Evolutionary conservation across 768 basidiomycete genomes (phyloP).

Genomic region (Mycena rebaudengoi): DNA sequence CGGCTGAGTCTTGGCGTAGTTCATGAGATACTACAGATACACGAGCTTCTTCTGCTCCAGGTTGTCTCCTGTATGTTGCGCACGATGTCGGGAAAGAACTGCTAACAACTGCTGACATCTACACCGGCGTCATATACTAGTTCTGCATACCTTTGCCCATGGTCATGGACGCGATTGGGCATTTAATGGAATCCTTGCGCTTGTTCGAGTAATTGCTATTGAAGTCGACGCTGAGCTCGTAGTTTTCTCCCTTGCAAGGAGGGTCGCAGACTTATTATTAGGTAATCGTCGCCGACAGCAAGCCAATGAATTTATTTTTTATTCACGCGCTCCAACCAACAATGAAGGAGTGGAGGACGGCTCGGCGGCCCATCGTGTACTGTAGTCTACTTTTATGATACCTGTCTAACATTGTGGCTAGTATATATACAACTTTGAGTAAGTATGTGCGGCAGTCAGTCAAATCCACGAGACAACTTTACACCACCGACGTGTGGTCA

Average conservation of each 20-base stretch:
- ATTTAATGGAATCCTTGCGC: constrained; percentile 98
- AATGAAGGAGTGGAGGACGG: too few species aligned
- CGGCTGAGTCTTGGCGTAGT: constrained; percentile 98
- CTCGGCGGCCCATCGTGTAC: too few species aligned
- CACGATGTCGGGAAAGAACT: constrained; percentile 95
- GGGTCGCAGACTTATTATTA: too few species aligned
- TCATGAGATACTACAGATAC: constrained; percentile 98
- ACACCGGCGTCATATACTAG: background rate
- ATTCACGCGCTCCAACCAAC: too few species aligned
- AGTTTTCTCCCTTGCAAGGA: constrained; percentile 90
- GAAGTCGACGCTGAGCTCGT: constrained; percentile 94
- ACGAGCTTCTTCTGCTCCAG: constrained; percentile 99
- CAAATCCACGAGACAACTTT: too few species aligned
- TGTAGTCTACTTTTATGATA: too few species aligned
- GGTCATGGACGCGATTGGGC: constrained; percentile 98
- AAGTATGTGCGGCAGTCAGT: too few species aligned
- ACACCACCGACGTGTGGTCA: constrained; percentile 66
- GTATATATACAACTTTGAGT: constrained; percentile 28
- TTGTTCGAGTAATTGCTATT: constrained; percentile 97
- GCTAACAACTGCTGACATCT: constrained; percentile 96
- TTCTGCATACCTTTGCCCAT: constrained; percentile 85
- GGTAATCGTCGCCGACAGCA: constrained; percentile 8
- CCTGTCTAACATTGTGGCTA: constrained; percentile 14
- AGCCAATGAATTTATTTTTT: too few species aligned
- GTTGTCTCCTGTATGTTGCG: constrained; percentile 99